Percentiles rank a stretch among this genome's conserved stretches.
phyloP scores from a whole-genome alignment of 257 asterid genomes.

The Salvia splendens region DNA sequence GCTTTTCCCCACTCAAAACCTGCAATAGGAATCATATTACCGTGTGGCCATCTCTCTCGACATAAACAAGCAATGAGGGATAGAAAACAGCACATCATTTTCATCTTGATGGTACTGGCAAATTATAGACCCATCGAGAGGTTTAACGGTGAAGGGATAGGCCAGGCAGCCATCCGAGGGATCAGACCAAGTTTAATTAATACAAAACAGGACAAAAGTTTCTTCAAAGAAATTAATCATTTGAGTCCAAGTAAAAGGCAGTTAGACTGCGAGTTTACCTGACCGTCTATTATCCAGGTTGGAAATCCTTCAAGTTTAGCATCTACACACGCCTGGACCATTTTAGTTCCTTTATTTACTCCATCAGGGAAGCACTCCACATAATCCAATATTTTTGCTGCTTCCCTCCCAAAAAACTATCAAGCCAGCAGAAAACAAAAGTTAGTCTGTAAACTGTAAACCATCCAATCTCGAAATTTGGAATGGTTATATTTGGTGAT shows the following conservation, averaged over 20 bases:
- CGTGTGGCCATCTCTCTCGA: not conserved
- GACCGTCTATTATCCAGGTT: slow-evolving; percentile 84
- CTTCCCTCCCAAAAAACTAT: slow-evolving; percentile 91
- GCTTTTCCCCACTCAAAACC: slow-evolving; percentile 84
- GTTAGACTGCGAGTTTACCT: slow-evolving; percentile 46
- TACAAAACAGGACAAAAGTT: not conserved
- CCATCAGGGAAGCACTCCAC: slow-evolving; percentile 96
- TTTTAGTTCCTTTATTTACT: slow-evolving; percentile 64
- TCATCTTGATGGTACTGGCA: not conserved
- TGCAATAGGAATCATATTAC: slow-evolving; percentile 35
- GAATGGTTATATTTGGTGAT: not conserved
- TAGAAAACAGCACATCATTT: not conserved
- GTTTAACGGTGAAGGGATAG: not conserved
- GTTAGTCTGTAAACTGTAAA: slow-evolving; percentile 1
- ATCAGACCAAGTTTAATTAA: not conserved
- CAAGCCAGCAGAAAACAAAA: slow-evolving; percentile 23
- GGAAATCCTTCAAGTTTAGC: slow-evolving; percentile 86
- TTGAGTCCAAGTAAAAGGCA: not conserved
- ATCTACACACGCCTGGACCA: slow-evolving; percentile 71
- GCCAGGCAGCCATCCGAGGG: slow-evolving; percentile 1
- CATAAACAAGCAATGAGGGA: slow-evolving; percentile 1
- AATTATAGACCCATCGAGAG: not conserved
- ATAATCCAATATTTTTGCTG: slow-evolving; percentile 72
- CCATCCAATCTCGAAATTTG: not conserved
- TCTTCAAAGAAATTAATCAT: not conserved